These are phyloP conservation scores for Kuraishia hungarica DNA, from an alignment of 805 yeast genomes.

Conservation along the genomic window DNA sequence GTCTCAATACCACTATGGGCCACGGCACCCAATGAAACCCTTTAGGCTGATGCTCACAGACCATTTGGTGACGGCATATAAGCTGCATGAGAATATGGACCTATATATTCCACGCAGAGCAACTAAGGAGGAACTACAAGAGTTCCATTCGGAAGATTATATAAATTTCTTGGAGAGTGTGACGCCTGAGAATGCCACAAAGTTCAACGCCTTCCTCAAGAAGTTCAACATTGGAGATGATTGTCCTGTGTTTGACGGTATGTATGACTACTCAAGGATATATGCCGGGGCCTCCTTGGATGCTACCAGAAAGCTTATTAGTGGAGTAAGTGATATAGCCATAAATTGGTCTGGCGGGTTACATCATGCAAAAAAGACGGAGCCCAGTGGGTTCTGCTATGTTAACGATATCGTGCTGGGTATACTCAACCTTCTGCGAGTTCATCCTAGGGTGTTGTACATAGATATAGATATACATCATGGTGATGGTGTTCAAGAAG, in stretches of 20 bases:
- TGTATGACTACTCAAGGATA: constrained; percentile 81
- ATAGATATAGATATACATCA: constrained; percentile 94
- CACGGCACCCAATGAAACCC: constrained; percentile 98
- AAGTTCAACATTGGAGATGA: constrained; percentile 91
- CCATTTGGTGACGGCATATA: constrained; percentile 79
- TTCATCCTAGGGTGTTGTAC: constrained; percentile 87
- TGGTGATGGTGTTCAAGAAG: constrained; percentile 98
- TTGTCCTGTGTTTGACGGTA: constrained; percentile 91
- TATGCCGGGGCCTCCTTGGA: constrained; percentile 93
- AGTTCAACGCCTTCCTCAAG: constrained; percentile 46
- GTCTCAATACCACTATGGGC: constrained; percentile 81
- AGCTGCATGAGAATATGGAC: constrained; percentile 85
- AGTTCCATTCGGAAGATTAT: constrained; percentile 86
- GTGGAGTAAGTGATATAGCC: constrained; percentile 88
- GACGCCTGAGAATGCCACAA: constrained; percentile 64
- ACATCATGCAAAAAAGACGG: constrained; percentile 92
- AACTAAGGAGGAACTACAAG: constrained; percentile 65
- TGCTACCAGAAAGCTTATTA: constrained; percentile 78
- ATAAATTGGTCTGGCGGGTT: constrained; percentile 96
- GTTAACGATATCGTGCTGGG: constrained; percentile 91
- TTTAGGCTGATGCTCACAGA: constrained; percentile 90
- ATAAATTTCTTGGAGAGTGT: constrained; percentile 66
- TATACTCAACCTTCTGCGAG: constrained; percentile 73
- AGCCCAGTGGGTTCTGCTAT: constrained; percentile 93
- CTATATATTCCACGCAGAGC: constrained; percentile 79